phyloP scores from a whole-genome alignment of 31 red algal species.

The Asparagopsis taxiformis region DNA sequence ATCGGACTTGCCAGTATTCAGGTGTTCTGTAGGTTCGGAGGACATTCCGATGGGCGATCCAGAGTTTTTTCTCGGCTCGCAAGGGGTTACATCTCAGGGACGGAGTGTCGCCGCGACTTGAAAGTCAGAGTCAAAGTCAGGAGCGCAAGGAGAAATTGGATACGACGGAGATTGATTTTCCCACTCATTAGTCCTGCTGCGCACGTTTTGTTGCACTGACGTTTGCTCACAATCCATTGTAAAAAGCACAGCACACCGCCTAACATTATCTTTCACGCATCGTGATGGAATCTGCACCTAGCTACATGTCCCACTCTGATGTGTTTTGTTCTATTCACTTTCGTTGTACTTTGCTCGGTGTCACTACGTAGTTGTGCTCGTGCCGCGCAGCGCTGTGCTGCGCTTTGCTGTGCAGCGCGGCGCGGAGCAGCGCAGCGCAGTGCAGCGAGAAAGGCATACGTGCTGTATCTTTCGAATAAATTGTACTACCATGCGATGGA shows the following conservation, averaged over 20 bases:
- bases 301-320: no score
- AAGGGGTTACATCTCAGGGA: background rate
- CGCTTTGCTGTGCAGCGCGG: no score
- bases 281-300: background rate
- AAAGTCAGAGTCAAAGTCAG: background rate
- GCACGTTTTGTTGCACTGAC: background rate
- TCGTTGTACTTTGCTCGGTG: no score
- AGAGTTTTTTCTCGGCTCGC: conserved; percentile 1
- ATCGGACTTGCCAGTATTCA: background rate
- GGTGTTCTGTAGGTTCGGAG: background rate
- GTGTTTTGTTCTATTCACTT: no score
- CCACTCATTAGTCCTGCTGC: background rate
- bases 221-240: background rate
- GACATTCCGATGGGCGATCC: conserved; percentile 1
- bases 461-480: no score
- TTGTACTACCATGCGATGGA: background rate
- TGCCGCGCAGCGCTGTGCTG: no score
- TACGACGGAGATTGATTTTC: background rate
- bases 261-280: background rate
- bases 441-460: no score
- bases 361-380: no score
- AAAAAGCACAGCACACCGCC: conserved; percentile 2
- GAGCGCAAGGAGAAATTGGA: background rate
- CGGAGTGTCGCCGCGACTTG: conserved; percentile 1
- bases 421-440: no score